These are phyloP conservation scores for Talaromyces pinophilus DNA, from an alignment of 2,329 filamentous ascomycete genomes.

Conservation along the genomic window DNA sequence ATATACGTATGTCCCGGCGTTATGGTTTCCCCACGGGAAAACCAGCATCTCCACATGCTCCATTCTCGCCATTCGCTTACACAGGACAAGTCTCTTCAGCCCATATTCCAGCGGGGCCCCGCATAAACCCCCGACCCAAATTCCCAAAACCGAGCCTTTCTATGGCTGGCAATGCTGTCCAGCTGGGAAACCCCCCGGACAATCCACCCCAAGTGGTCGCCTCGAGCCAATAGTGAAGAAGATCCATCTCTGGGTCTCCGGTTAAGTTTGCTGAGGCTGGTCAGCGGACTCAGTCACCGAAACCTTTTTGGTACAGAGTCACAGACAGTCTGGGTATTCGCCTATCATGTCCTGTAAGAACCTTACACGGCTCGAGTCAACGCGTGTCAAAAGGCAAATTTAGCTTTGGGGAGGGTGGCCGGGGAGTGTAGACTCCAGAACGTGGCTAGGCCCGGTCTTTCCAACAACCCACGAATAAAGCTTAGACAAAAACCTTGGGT, in stretches of 20 bases:
- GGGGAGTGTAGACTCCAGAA: constrained; percentile 6
- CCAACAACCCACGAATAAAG: neutral
- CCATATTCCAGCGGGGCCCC: neutral
- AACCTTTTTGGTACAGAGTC: neutral
- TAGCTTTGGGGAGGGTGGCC: neutral
- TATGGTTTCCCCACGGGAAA: constrained; percentile 11
- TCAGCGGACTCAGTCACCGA: constrained; percentile 8
- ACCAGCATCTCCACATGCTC: constrained; percentile 1
- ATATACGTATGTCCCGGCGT: neutral
- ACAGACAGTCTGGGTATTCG: neutral
- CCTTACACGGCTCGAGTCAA: neutral
- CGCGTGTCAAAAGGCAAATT: neutral
- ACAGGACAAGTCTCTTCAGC: neutral
- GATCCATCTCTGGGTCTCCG: neutral
- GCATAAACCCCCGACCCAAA: neutral
- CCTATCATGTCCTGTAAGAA: neutral
- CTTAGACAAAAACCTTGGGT: neutral
- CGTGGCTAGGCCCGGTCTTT: neutral
- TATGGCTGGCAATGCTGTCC: neutral
- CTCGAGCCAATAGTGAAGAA: neutral
- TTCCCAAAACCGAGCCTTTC: neutral
- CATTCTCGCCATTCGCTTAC: neutral
- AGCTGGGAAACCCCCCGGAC: neutral
- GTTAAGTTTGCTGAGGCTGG: neutral
- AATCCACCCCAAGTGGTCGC: neutral